A percentile compares a stretch with the other conserved stretches of the same genome.
Conservation (phyloP, 495 filamentous ascomycete species). For the Penicillium malachiteum region DNA sequence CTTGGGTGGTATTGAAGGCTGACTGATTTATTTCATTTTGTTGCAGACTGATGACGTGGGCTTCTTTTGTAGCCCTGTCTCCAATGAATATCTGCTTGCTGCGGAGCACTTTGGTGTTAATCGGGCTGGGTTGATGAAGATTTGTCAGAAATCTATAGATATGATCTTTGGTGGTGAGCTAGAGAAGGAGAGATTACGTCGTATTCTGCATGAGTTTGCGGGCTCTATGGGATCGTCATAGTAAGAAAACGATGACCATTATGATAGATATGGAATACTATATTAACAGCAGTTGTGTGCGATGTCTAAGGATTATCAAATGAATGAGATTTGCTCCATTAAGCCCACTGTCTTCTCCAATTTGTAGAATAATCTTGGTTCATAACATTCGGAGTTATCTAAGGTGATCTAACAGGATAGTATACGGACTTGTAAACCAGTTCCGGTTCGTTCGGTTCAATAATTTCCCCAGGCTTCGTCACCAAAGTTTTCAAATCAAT, state of each 20-base stretch:
- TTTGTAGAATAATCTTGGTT: no score
- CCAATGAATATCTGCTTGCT: constrained; percentile 74
- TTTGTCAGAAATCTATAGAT: constrained; percentile 57
- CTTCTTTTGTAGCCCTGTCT: constrained; percentile 75
- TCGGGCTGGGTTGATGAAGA: constrained; percentile 51
- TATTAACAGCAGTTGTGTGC: no score
- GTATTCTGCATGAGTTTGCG: constrained; percentile 43
- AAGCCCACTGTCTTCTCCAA: no score
- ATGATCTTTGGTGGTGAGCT: constrained; percentile 64
- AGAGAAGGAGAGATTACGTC: constrained; percentile 57
- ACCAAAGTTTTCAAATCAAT: no score
- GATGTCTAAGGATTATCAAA: no score
- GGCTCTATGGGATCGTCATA: not conserved
- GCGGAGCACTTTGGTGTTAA: constrained; percentile 66
- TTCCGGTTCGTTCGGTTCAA: no score
- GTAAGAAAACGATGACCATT: not conserved
- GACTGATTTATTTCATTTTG: constrained; percentile 2
- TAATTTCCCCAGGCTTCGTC: no score
- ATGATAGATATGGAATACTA: no score
- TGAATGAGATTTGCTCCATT: no score
- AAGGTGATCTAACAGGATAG: no score
- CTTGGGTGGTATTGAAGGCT: not conserved
- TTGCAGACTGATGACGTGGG: constrained; percentile 83
- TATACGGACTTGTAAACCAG: no score
- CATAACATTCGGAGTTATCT: no score